Evolutionary conservation across 805 yeast species (phyloP), one percentile per base, ranked within the genome.

Genomic region (Candida silvicultrix): DNA sequence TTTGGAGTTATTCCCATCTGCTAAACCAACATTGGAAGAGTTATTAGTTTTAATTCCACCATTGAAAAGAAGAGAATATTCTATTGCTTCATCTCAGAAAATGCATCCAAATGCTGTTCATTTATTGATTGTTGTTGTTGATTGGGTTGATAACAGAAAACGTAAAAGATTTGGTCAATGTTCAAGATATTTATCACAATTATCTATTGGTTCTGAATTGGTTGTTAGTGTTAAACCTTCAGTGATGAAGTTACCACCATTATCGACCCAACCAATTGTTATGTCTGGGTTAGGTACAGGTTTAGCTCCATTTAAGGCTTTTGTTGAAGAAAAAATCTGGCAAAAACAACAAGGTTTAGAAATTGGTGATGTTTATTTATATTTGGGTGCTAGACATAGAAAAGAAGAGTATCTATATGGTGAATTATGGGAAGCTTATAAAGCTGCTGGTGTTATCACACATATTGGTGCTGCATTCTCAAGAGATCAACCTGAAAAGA

Each of bases 251-350:
- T 73, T 92, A 52, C 98, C 98, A 50, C 85, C 90, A 57, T 74
- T 80, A 52, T 77, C 96, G 10, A 80, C 81, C 41, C 92, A 88
- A 63, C 97, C 98, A 20, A 84, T 92, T 56, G 83, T 92, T 53
- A 92, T 92, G 98, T 84, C 96, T 57, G 98, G 98, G 58, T 75
- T 92, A 55, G 98, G 98, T 69, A 92, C 98, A 44, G 98, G 98
- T 54, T 78, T 92, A 59, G 98, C 98, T 25, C 98, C 98, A 43
- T 92, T 92, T 83, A 92, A 92, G 75, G 98, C 98, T 0, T 89
- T 92, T 62, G 78, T 92, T 47, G 98, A 92, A 68, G 97, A 92
- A 69, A 89, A 89, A 74, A 78, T 84, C 61, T 89, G 92, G 89
- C 98, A 92, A 72, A 74, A 83, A 61, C 78, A 83, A 56, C 95